These are phyloP conservation scores for Blastocystis sp. DNA, from an alignment of 352 stramenopile genomes.

Conservation along the genomic window DNA sequence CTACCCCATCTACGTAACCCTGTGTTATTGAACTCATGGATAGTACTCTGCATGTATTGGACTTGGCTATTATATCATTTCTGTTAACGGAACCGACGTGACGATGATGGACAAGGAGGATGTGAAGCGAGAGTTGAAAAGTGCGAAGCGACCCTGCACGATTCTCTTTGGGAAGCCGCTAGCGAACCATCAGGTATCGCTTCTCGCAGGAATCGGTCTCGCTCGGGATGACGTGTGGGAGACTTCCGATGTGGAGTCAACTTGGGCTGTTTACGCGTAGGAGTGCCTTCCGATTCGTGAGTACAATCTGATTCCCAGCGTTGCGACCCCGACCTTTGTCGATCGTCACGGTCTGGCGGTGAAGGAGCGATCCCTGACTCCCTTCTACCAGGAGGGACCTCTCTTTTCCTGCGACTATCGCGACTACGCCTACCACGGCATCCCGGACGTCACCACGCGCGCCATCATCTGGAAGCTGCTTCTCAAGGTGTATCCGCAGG, in stretches of 20 bases:
- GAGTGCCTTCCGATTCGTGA: slow-evolving; percentile 18
- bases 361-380: background rate
- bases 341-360: background rate
- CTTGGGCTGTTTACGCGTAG: background rate
- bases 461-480: slow-evolving; percentile 54
- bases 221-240: background rate
- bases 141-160: background rate
- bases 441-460: slow-evolving; percentile 37
- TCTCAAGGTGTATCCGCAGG: background rate
- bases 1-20: background rate
- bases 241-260: background rate
- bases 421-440: slow-evolving; percentile 44
- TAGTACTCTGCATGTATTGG: background rate
- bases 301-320: background rate
- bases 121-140: background rate
- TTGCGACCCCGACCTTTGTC: background rate
- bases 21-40: background rate
- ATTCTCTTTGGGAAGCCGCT: slow-evolving; percentile 47
- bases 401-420: slow-evolving; percentile 52
- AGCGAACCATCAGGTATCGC: background rate
- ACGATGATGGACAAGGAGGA: background rate
- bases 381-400: background rate
- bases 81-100: background rate
- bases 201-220: background rate
- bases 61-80: background rate